These are phyloP conservation scores for Steccherinum ochraceum DNA, from an alignment of 768 basidiomycete genomes.

Conservation along the genomic window DNA sequence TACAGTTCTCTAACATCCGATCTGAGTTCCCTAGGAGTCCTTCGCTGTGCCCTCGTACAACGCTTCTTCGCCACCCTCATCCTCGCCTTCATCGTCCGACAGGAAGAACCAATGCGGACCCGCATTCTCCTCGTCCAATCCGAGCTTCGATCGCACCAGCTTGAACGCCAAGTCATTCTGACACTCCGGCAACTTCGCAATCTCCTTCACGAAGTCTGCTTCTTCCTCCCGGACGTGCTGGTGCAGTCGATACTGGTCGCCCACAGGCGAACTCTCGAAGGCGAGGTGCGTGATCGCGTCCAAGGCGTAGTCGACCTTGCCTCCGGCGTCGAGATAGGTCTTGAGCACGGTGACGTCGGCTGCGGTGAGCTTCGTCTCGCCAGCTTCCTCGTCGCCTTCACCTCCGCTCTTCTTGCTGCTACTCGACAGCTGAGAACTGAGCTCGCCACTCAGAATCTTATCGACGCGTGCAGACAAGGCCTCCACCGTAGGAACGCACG, in stretches of 20 bases:
- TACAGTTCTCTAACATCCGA: background rate
- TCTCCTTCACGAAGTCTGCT: constrained; percentile 9
- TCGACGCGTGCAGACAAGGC: constrained; percentile 8
- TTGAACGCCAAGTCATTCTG: constrained; percentile 26
- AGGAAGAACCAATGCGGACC: constrained; percentile 13
- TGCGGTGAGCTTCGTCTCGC: background rate
- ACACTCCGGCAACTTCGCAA: constrained; percentile 12
- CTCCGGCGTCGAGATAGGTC: constrained; percentile 21
- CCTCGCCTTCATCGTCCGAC: constrained; percentile 1
- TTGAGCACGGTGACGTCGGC: background rate
- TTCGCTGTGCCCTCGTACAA: constrained; percentile 5
- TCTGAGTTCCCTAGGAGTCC: too few species aligned
- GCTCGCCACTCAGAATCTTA: background rate
- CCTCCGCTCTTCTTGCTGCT: background rate
- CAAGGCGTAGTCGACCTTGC: constrained; percentile 21
- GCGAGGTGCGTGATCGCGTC: constrained; percentile 24
- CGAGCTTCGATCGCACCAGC: constrained; percentile 22
- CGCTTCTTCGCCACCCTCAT: constrained; percentile 2
- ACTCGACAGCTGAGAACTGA: background rate
- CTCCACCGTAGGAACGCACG: constrained; percentile 12
- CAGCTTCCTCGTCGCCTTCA: background rate
- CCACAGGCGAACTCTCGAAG: constrained; percentile 21
- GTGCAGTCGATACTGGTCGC: constrained; percentile 14
- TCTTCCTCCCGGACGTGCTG: constrained; percentile 17
- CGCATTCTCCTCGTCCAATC: constrained; percentile 13